Evolutionary conservation across 352 stramenopile species (phyloP), one percentile per base, ranked within the genome.

Genomic region (Globisporangium viniferum): DNA sequence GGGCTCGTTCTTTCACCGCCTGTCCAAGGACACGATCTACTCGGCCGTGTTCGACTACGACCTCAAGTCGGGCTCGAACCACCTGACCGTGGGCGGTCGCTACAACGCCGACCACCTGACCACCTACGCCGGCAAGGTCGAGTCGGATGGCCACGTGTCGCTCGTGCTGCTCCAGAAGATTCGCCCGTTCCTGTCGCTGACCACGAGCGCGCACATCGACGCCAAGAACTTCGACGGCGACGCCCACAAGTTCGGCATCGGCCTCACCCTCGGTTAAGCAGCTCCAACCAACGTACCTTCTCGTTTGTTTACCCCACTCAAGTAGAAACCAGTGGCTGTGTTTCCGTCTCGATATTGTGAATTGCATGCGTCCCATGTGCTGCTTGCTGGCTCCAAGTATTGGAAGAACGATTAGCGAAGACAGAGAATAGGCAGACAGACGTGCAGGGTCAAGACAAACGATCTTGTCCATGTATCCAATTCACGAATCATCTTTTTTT

Each of bases 141-240:
- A 95, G 72, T 94, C 88, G 67, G 84, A 95, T 68, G 88, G 89
- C 71, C 82, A 93, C 76, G 81, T 96, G 59, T 96, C 89, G 61
- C 74, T 96, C 62, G 86, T 86, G 63, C 77, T 92, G 58, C 76
- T 95, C 57, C 85, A 94, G 75, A 96, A 94, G 85, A 88, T 96
- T 46, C 86, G 86, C 62, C 86, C 87, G 44, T 94, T 92, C 78
- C 69, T 95, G 69, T 78, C 82, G 75, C 77, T 96, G 53, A 90
- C 87, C 67, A 95, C 88, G 41, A 93, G 82, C 62, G 86, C 86
- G 60, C 86, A 94, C 78, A 90, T 96, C 49, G 89, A 96, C 73
- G 89, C 88, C 66, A 96, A 96, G 89, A 95, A 96, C 84, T 95
- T 96, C 66, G 87, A 96, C 70, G 87, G 89, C 63, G 89, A 96